Evolutionary conservation across 192 early-diverging fungal genomes (phyloP).

Genomic region (Paraglomus occultum): DNA sequence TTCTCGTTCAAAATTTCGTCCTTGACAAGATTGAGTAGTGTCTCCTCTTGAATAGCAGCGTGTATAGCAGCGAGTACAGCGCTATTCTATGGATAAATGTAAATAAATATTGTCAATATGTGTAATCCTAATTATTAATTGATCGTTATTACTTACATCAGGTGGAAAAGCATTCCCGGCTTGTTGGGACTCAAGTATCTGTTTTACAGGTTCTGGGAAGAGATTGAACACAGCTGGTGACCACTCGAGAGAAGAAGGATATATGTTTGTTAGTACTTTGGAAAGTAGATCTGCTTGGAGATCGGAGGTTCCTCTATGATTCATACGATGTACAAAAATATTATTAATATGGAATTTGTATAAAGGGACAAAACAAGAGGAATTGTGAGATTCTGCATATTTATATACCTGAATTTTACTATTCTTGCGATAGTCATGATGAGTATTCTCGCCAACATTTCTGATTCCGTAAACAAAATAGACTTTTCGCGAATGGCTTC

Average conservation of each 20-base stretch:
- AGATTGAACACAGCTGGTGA: slow-evolving; percentile 49
- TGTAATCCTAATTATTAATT: slow-evolving; percentile 32
- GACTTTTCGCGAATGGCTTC: slow-evolving; percentile 53
- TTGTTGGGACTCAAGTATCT: slow-evolving; percentile 39
- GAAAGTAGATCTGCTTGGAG: slow-evolving; percentile 47
- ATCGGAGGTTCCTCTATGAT: slow-evolving; percentile 48
- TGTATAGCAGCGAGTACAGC: background rate
- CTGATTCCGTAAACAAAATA: slow-evolving; percentile 63
- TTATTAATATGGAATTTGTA: background rate
- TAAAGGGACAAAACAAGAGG: background rate
- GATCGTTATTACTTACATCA: slow-evolving; percentile 36
- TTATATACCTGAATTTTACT: slow-evolving; percentile 45
- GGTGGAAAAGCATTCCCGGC: slow-evolving; percentile 30
- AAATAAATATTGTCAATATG: slow-evolving; percentile 35
- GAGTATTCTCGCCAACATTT: slow-evolving; percentile 53
- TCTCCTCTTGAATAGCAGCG: slow-evolving; percentile 5
- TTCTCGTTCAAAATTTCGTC: background rate
- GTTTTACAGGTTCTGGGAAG: slow-evolving; percentile 51
- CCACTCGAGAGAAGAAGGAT: slow-evolving; percentile 52
- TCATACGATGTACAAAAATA: background rate
- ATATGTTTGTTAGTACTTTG: slow-evolving; percentile 46
- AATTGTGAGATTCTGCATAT: background rate
- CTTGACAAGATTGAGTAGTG: slow-evolving; percentile 3
- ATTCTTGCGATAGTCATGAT: slow-evolving; percentile 52
- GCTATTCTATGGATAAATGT: too few species aligned